Conservation (phyloP, 129 eudicot species). For the Tanacetum coccineum region DNA sequence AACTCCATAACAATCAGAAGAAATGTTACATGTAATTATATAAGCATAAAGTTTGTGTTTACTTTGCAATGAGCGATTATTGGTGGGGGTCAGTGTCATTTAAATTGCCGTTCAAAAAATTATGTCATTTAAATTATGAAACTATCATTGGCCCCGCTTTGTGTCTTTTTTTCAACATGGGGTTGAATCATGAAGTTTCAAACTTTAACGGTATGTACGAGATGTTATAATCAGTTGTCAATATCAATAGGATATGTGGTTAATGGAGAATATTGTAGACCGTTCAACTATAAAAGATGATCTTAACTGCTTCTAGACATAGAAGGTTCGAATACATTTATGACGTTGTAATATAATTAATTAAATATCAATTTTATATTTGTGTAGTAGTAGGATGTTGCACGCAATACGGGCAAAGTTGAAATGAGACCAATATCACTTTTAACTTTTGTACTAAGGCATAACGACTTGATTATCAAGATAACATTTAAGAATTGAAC, state of each 20-base stretch:
- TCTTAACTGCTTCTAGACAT: slow-evolving; percentile 28
- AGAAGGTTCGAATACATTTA: slow-evolving; percentile 21
- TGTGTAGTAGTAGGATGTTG: background rate
- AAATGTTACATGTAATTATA: too few species aligned
- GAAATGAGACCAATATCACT: too few species aligned
- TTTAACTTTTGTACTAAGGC: too few species aligned
- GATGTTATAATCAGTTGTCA: slow-evolving; percentile 15
- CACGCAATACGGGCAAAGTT: background rate
- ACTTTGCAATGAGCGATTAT: background rate
- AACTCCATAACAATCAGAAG: too few species aligned
- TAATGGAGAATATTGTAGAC: slow-evolving; percentile 27
- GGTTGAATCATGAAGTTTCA: background rate
- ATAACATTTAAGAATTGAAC: too few species aligned
- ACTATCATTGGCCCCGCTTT: background rate
- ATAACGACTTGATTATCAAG: too few species aligned
- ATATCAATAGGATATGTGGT: slow-evolving; percentile 17
- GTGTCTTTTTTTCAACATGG: background rate
- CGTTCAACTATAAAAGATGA: slow-evolving; percentile 7
- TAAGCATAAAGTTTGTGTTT: background rate
- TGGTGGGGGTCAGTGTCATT: slow-evolving; percentile 16
- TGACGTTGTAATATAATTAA: slow-evolving; percentile 8
- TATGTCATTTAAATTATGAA: too few species aligned
- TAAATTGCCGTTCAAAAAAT: too few species aligned
- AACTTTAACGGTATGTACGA: slow-evolving; percentile 18
- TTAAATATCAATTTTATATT: background rate